Evolutionary conservation across 2,329 filamentous ascomycete species (phyloP).

Genomic region (Pseudogymnoascus sp.): DNA sequence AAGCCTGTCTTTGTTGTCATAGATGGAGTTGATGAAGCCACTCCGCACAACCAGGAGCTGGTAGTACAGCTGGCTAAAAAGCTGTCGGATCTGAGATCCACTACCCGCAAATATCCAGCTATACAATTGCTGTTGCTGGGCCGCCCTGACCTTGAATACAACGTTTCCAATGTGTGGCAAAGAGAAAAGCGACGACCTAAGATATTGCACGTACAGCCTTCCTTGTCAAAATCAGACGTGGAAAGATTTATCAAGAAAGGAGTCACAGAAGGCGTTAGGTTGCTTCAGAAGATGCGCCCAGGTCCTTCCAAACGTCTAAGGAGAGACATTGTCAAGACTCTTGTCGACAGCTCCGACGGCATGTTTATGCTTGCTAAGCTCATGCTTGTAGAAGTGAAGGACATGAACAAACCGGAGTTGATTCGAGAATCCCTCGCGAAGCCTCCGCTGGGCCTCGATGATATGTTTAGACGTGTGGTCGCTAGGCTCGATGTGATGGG

Average conservation of each 20-base stretch:
- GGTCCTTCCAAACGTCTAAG: neutral
- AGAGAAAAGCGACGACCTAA: neutral
- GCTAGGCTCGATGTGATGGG: conserved; percentile 9
- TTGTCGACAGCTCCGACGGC: neutral
- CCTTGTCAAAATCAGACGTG: neutral
- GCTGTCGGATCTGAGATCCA: neutral
- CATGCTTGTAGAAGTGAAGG: neutral
- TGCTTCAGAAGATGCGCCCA: neutral
- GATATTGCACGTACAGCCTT: neutral
- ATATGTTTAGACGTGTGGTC: neutral
- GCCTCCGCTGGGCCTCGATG: neutral
- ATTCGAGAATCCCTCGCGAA: neutral
- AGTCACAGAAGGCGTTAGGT: neutral
- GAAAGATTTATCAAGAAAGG: neutral
- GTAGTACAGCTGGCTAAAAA: neutral
- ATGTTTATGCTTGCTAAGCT: neutral
- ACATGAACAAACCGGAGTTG: neutral
- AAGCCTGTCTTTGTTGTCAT: neutral
- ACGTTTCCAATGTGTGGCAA: neutral
- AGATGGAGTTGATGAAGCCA: neutral
- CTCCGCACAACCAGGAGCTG: neutral
- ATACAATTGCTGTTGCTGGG: neutral
- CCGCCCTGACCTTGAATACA: neutral
- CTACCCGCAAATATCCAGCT: neutral
- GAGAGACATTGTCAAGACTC: neutral